phyloP scores from a whole-genome alignment of 352 stramenopile genomes.

The Phytophthora melonis region DNA sequence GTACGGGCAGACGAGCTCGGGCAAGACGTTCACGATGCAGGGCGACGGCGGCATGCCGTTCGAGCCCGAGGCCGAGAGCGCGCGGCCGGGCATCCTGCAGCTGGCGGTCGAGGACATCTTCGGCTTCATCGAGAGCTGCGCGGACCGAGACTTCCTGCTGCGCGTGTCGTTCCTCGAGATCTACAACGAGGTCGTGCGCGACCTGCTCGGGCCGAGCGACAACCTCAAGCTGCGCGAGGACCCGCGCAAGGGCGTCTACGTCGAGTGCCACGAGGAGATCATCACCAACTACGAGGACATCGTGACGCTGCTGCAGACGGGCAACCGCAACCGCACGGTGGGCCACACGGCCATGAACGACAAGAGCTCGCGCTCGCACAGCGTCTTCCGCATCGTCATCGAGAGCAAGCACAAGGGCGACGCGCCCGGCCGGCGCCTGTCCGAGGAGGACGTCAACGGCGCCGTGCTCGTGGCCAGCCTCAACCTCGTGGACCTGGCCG shows the following conservation, averaged over 20 bases:
- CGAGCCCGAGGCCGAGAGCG: slow-evolving; percentile 15
- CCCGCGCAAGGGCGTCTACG: slow-evolving; percentile 96
- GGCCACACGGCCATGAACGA: slow-evolving; percentile 87
- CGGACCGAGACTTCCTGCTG: slow-evolving; percentile 94
- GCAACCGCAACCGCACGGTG: slow-evolving; percentile 71
- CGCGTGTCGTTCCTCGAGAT: slow-evolving; percentile 99
- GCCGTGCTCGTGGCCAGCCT: slow-evolving; percentile 94
- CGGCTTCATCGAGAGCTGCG: slow-evolving; percentile 75
- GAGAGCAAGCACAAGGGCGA: slow-evolving; percentile 78
- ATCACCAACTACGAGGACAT: slow-evolving; percentile 87
- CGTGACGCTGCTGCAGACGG: slow-evolving; percentile 65
- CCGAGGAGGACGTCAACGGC: slow-evolving; percentile 77
- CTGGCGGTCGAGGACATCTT: slow-evolving; percentile 97
- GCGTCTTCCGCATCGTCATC: slow-evolving; percentile 85
- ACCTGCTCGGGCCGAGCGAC: slow-evolving; percentile 82
- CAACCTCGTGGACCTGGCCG: slow-evolving; percentile 98
- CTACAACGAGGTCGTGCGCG: slow-evolving; percentile 98
- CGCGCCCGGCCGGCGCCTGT: slow-evolving; percentile 45
- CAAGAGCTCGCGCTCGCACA: slow-evolving; percentile 81
- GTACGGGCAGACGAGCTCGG: slow-evolving; percentile 96
- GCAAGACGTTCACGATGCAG: slow-evolving; percentile 98
- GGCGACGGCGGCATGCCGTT: slow-evolving; percentile 55
- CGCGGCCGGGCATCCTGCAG: slow-evolving; percentile 80
- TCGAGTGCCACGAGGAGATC: slow-evolving; percentile 96
- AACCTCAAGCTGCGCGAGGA: slow-evolving; percentile 93